A percentile compares a stretch with the other conserved stretches of the same genome.
These are phyloP conservation scores for Cynara cardunculus DNA, from an alignment of 129 eudicot genomes.

Conservation along the genomic window DNA sequence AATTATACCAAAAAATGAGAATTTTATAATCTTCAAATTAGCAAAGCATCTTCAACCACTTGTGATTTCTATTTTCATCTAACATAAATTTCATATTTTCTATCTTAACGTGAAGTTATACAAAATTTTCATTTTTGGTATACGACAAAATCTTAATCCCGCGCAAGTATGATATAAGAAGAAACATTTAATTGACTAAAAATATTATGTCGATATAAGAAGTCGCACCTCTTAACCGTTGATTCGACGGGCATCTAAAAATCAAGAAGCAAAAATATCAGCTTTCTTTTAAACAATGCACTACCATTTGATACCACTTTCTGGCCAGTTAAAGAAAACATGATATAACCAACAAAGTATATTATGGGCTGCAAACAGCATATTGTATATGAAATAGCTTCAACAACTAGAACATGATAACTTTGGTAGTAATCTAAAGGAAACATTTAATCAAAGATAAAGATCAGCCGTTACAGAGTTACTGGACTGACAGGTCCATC, in stretches of 20 bases:
- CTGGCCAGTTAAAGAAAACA: neutral
- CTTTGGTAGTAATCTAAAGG: constrained; percentile 4
- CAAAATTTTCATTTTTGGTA: neutral
- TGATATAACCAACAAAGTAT: neutral
- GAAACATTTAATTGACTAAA: neutral
- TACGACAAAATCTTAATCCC: neutral
- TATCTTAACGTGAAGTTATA: neutral
- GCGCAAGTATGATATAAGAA: neutral
- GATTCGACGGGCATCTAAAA: neutral
- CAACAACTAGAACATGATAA: constrained; percentile 4
- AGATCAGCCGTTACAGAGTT: neutral
- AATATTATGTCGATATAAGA: neutral
- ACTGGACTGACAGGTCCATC: constrained; percentile 23
- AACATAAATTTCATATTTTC: neutral
- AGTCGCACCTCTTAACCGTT: neutral
- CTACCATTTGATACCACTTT: neutral
- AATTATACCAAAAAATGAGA: neutral
- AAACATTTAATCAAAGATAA: constrained; percentile 1
- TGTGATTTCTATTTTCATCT: neutral
- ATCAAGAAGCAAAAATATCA: neutral
- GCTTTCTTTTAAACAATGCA: neutral
- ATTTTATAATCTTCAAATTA: neutral
- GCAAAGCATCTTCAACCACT: neutral
- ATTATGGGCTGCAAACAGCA: neutral
- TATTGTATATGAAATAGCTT: neutral